Evolutionary conservation across 2,329 filamentous ascomycete species (phyloP).

Genomic region (Botrytis sinoallii): DNA sequence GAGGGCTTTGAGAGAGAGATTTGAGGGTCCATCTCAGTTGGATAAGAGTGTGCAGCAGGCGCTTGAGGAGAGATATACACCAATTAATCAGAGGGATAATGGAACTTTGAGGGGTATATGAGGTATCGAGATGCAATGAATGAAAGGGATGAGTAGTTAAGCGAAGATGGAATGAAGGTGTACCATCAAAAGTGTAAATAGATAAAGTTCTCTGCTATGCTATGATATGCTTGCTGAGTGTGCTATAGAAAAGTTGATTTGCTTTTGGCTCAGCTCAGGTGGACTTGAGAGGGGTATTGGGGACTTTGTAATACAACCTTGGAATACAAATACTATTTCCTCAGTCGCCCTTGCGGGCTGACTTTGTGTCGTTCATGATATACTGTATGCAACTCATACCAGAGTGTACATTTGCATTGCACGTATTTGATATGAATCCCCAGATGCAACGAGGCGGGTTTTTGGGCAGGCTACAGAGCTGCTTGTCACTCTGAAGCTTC

Average conservation of each 20-base stretch:
- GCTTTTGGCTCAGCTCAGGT: background rate
- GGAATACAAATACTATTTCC: slow-evolving; percentile 1
- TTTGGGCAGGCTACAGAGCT: background rate
- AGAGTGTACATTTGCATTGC: background rate
- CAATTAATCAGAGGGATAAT: slow-evolving; percentile 41
- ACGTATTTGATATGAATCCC: background rate
- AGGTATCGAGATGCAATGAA: slow-evolving; percentile 10
- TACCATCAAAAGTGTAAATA: slow-evolving; percentile 20
- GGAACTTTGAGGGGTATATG: slow-evolving; percentile 39
- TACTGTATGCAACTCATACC: background rate
- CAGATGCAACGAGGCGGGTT: background rate
- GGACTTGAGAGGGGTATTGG: background rate
- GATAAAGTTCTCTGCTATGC: slow-evolving; percentile 18
- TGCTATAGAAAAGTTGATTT: slow-evolving; percentile 21
- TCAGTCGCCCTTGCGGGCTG: slow-evolving; percentile 16
- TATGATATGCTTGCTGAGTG: slow-evolving; percentile 16
- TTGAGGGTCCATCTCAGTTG: slow-evolving; percentile 43
- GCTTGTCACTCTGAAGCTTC: background rate
- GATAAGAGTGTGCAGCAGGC: slow-evolving; percentile 52
- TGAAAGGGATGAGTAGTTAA: background rate
- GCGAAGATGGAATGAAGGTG: background rate
- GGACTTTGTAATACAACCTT: background rate
- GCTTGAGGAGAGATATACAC: slow-evolving; percentile 54
- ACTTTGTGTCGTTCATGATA: slow-evolving; percentile 4
- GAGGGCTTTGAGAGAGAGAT: slow-evolving; percentile 53